A percentile compares a stretch with the other conserved stretches of the same genome.
Conservation (phyloP, 163 green algal species). For the Chlamydomonas reinhardtii region DNA sequence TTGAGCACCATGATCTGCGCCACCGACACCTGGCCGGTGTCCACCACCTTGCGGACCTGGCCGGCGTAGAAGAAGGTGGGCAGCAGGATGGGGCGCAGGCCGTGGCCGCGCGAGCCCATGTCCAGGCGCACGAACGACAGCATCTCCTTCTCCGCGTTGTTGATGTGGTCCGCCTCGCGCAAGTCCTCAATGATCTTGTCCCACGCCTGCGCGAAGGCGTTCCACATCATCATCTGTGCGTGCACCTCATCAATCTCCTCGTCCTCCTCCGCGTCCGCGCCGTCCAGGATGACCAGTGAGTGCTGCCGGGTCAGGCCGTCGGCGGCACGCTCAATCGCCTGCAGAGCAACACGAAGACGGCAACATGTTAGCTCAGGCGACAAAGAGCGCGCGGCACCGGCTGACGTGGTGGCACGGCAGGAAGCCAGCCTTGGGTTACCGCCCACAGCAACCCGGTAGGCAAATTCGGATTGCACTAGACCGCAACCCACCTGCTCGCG, state of each 20-base stretch:
- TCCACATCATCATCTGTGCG: constrained; percentile 70
- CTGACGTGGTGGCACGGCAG: no score
- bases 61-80: constrained; percentile 74
- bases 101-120: constrained; percentile 56
- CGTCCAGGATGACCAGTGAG: constrained; percentile 42
- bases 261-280: constrained; percentile 38
- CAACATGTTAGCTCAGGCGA: no score
- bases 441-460: no score
- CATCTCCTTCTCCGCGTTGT: constrained; percentile 62
- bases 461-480: no score
- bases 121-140: constrained; percentile 69
- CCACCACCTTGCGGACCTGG: constrained; percentile 67
- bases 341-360: neutral
- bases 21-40: constrained; percentile 59
- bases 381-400: no score
- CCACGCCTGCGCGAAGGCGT: constrained; percentile 62
- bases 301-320: neutral
- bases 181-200: constrained; percentile 68
- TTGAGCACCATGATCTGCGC: constrained; percentile 69
- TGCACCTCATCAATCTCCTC: constrained; percentile 53
- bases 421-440: no score
- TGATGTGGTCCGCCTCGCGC: constrained; percentile 57
- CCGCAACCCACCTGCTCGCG: constrained; percentile 35
- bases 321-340: constrained; percentile 37
- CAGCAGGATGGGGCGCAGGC: constrained; percentile 65